Conservation (phyloP, 768 basidiomycete genomes). For the Pleurotus djamor region DNA sequence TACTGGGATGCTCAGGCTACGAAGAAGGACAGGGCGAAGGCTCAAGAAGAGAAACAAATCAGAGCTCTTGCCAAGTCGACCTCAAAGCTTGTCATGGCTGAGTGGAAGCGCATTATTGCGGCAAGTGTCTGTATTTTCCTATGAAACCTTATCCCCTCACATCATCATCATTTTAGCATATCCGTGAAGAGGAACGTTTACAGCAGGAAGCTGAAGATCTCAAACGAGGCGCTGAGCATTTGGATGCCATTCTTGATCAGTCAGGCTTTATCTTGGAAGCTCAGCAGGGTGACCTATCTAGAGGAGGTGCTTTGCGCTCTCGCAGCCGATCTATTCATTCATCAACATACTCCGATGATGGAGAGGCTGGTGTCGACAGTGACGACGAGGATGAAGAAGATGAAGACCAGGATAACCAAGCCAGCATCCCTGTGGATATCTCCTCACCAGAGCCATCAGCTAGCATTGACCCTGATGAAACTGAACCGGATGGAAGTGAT, state of each 20-base stretch:
- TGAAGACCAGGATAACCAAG: slow-evolving; percentile 7
- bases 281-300: slow-evolving; percentile 69
- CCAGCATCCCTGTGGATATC: background rate
- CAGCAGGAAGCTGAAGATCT: slow-evolving; percentile 75
- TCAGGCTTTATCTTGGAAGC: slow-evolving; percentile 85
- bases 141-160: background rate
- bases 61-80: slow-evolving; percentile 70
- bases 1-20: slow-evolving; percentile 75
- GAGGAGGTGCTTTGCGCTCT: slow-evolving; percentile 41
- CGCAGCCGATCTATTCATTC: slow-evolving; percentile 60
- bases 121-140: slow-evolving; percentile 27
- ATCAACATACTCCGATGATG: slow-evolving; percentile 29
- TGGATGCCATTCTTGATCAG: slow-evolving; percentile 88
- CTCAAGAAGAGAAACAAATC: slow-evolving; percentile 66
- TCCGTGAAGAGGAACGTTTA: slow-evolving; percentile 67
- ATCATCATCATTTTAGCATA: slow-evolving; percentile 43
- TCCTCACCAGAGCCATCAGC: slow-evolving; percentile 9
- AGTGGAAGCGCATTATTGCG: slow-evolving; percentile 89
- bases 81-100: slow-evolving; percentile 62
- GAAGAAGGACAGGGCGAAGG: slow-evolving; percentile 56
- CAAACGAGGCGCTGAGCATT: slow-evolving; percentile 76
- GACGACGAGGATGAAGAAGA: slow-evolving; percentile 27
- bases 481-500: background rate
- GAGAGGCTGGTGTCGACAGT: slow-evolving; percentile 35
- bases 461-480: slow-evolving; percentile 5